Conservation (phyloP, 2,329 filamentous ascomycete species). For the Penicillium nordicum region DNA sequence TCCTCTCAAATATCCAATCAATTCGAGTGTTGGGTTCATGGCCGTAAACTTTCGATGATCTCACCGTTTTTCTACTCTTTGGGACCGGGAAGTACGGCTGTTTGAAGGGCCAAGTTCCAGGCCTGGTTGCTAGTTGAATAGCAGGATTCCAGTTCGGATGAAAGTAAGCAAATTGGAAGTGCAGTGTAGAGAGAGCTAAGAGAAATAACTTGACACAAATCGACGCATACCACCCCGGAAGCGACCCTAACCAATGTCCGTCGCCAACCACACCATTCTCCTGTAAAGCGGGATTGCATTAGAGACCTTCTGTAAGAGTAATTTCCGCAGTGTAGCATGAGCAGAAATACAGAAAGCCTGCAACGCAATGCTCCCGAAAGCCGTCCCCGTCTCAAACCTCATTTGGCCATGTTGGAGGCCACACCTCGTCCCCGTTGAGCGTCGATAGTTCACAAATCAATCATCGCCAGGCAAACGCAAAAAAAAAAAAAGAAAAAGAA, state of each 20-base stretch:
- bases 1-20: background rate
- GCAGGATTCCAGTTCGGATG: background rate
- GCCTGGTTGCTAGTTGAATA: background rate
- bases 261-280: conserved; percentile 34
- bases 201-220: conserved; percentile 25
- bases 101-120: background rate
- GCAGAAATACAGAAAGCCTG: conserved; percentile 15
- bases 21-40: background rate
- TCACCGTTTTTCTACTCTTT: background rate
- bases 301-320: background rate
- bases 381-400: conserved; percentile 11
- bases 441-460: conserved; percentile 27
- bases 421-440: conserved; percentile 30
- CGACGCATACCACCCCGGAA: conserved; percentile 47
- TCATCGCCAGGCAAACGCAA: conserved; percentile 14
- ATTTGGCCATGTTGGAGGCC: conserved; percentile 20
- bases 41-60: background rate
- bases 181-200: conserved; percentile 15
- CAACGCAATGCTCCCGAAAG: conserved; percentile 16
- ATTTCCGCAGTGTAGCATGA: conserved; percentile 4
- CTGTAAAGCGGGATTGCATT: conserved; percentile 5
- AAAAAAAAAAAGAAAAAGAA: conserved; percentile 1
- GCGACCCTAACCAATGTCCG: conserved; percentile 47
- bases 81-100: background rate
- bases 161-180: conserved; percentile 1